Evolutionary conservation across 179 eudicot species (phyloP), one percentile per base, ranked within the genome.

Genomic region (Silene vulgaris): DNA sequence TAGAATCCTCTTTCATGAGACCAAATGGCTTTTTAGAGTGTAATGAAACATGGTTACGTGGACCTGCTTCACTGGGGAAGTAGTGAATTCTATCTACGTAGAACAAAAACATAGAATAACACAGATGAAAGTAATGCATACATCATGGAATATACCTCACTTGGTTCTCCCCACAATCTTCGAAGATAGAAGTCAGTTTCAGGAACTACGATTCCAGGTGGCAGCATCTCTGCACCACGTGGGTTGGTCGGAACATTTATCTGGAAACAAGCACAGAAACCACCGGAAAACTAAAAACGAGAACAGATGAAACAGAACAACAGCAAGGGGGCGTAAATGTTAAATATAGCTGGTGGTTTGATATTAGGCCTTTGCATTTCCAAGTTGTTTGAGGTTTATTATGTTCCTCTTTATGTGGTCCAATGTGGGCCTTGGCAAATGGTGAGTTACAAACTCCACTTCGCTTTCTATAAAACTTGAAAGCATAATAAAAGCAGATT

Each of bases 141-240:
- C 52, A 66, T 8, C 8, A 2, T 52, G 67, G 78, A 52, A 68
- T 69, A 30, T 90, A 94, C 98, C 92, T 94, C 88, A 70, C 85
- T 86, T n/a, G 97, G 98, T 67, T 88, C 88, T 84, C 98, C 98
- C 97, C 97, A 94, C 80, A 94, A 82, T 85, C 98, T 91, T 77
- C 98, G 80, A 78, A 89, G 86, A 82, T 88, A 91, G 65, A 91
- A 83, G 79, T 94, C 98, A 67, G 91, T 80, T 80, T 90, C 90
- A 61, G 93, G 65, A 23, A 87, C 98, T 43, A 94, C 86, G 69
- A 94, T 94, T 79, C 91, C 94, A 65, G 98, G 97, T 32, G 98
- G 98, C 71, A 94, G 86, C 69, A 91, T 86, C 83, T 94, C 91
- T 23, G 98, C 94, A 78, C 98, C 98, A 48, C 90, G 97, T 71